Base-by-base conservation (phyloP, 441 rosid genomes). In the Cnidoscolus chayamansa region DNA sequence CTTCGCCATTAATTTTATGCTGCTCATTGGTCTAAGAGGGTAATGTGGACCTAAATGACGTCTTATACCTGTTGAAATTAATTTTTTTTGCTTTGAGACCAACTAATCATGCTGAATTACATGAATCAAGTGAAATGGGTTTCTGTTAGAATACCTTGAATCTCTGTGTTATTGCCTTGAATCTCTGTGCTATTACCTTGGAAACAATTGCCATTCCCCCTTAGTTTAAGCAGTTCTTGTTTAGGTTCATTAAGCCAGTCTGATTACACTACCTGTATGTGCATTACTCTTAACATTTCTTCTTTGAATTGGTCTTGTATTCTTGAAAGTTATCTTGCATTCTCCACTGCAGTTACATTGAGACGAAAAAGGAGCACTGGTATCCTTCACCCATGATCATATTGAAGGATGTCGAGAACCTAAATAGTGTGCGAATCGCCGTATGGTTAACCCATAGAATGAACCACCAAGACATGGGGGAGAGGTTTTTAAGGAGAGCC, bases 281-380 rank as follows among this genome's bases (percentile, higher is more conserved):
- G 56, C 50, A 10, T 25, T 11, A 60, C 11, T 17, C 19, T 4
- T 4, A 2, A 35, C 9, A 25, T n/a, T 65, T n/a, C 40, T 73
- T 56, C 55, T 30, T 35, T 51, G n/a, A 19, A 15, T 69, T 56
- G 31, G 63, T 30, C 19, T n/a, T 32, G 4, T 43, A 9, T 1
- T 58, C 35, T 25, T 54, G 45, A 67, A 68, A 50, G 11, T 10
- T 43, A 3, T 37, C 53, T 31, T 37, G 65, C 48, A 63, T 35
- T 63, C 45, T 17, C 12, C 5, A 7, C 15, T 72, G 73, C 78
- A 91, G 97, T 76, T 89, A 86, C 64, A 80, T 90, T 0, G 91
- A 89, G 65, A 76, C 67, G 82, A 86, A 87, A 69, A 83, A 83
- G 54, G 98, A 92, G 79, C 83, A 89, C 60, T 90, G 98, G 98